Evolutionary conservation across 164 flowering plant genomes (phyloP), one percentile per base, ranked within the genome.

Genomic region (Tetrastigma voinierianum): DNA sequence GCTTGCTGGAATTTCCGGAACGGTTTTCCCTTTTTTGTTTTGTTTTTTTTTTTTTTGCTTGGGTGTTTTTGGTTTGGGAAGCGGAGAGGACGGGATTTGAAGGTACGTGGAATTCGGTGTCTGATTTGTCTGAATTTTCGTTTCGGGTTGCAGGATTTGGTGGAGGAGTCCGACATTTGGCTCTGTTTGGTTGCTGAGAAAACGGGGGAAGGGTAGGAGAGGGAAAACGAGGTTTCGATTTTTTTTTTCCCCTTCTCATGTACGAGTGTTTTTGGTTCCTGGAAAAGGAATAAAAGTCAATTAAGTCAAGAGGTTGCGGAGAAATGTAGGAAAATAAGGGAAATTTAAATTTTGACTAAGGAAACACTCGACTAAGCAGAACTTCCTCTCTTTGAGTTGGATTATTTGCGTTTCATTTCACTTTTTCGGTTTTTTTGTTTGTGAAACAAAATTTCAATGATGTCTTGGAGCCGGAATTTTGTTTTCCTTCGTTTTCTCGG

Each of bases 81-180:
- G 49, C 20, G 48, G 13, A 12, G 61, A 8, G 46, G 12, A 45
- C 46, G 51, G n/a, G 68, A 47, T 19, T 58, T 52, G 57, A 51
- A 70, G 74, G 72, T 73, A 71, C 40, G 71, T 72, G 59, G 61
- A 67, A 44, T 54, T 60, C 18, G 9, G 13, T 44, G 6, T 43
- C 7, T 15, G 59, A 66, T 57, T 24, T 53, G 47, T 4, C 5
- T 72, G 66, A 40, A 43, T 62, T 61, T 15, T 2, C 12, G 32
- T 8, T 68, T 61, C 12, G 25, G 7, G 24, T 18, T 46, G 23
- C 46, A 6, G 14, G 24, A 46, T 61, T 61, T 47, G 21, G 0
- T 58, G 4, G 0, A 12, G 54, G 15, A 16, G 2, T 23, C 21
- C 40, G 23, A 25, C 44, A 17, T 19, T 45, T 11, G 53, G 13